Evolutionary conservation across 805 yeast species (phyloP).

Genomic region (Suhomyces vadensis): DNA sequence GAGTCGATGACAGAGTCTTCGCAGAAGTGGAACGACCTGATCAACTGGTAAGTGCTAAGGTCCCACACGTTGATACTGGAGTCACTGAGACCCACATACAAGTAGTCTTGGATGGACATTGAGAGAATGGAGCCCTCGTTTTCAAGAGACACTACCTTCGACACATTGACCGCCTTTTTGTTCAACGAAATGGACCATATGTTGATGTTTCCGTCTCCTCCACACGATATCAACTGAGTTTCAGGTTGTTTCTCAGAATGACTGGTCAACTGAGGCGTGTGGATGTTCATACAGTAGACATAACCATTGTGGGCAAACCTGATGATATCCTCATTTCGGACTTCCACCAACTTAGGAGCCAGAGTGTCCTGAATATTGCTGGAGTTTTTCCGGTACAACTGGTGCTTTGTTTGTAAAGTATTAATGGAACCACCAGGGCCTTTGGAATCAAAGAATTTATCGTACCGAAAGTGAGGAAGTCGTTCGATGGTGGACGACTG

Average conservation of each 20-base stretch:
- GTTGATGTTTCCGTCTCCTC: slow-evolving; percentile 89
- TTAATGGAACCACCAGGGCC: slow-evolving; percentile 72
- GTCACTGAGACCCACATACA: slow-evolving; percentile 79
- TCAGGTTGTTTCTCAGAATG: slow-evolving; percentile 2
- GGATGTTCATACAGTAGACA: slow-evolving; percentile 64
- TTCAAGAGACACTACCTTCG: slow-evolving; percentile 44
- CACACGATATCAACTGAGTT: slow-evolving; percentile 49
- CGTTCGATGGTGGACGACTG: slow-evolving; percentile 18
- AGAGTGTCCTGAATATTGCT: slow-evolving; percentile 11
- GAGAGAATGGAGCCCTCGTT: slow-evolving; percentile 74
- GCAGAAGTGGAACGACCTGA: slow-evolving; percentile 41
- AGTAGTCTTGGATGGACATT: slow-evolving; percentile 59
- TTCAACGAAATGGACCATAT: slow-evolving; percentile 58
- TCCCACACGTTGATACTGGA: slow-evolving; percentile 87
- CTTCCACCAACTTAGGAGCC: slow-evolving; percentile 52
- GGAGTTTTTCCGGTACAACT: slow-evolving; percentile 17
- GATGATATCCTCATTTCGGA: slow-evolving; percentile 64
- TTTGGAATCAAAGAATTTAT: slow-evolving; percentile 84
- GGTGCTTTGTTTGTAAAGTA: slow-evolving; percentile 29
- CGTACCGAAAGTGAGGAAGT: slow-evolving; percentile 64
- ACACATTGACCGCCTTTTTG: not conserved
- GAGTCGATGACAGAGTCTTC: not conserved
- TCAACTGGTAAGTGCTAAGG: slow-evolving; percentile 72
- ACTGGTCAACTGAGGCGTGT: slow-evolving; percentile 20
- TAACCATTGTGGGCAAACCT: slow-evolving; percentile 92